Conservation (phyloP, 441 rosid genomes). For the Jatropha multifida region DNA sequence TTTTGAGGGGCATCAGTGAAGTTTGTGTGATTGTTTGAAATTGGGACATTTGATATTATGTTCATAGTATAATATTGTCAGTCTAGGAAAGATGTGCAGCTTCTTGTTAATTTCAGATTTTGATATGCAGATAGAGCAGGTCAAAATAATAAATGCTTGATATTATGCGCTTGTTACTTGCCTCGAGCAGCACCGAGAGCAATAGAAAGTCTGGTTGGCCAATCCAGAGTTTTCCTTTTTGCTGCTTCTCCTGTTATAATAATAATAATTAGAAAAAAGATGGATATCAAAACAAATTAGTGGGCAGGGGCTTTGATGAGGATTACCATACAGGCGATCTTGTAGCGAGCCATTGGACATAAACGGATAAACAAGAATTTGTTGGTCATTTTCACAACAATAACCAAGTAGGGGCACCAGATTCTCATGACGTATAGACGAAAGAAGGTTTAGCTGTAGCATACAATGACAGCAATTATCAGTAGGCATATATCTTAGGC, state of each 20-base stretch:
- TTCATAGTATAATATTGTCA: not conserved
- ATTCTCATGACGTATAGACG: constrained; percentile 62
- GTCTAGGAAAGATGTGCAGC: not conserved
- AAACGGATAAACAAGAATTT: constrained; percentile 70
- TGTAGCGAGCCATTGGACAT: constrained; percentile 85
- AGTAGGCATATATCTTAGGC: constrained; percentile 1
- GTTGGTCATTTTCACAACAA: constrained; percentile 70
- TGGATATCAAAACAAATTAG: constrained; percentile 2
- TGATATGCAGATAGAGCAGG: not conserved
- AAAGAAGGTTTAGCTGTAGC: constrained; percentile 64
- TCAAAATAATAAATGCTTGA: constrained; percentile 8
- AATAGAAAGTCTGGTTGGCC: constrained; percentile 78
- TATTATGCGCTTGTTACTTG: constrained; percentile 23
- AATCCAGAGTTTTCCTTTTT: constrained; percentile 63
- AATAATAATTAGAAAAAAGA: constrained; percentile 16
- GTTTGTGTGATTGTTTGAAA: not conserved
- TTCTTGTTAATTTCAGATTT: constrained; percentile 10
- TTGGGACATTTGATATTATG: not conserved
- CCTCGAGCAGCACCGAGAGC: constrained; percentile 83
- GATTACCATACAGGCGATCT: constrained; percentile 73
- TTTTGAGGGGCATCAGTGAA: not conserved
- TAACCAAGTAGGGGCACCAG: constrained; percentile 76
- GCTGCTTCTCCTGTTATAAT: constrained; percentile 61
- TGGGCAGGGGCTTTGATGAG: constrained; percentile 2
- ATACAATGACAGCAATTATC: constrained; percentile 21